Conservation (phyloP, 129 eudicot genomes). For the Helianthus annuus region DNA sequence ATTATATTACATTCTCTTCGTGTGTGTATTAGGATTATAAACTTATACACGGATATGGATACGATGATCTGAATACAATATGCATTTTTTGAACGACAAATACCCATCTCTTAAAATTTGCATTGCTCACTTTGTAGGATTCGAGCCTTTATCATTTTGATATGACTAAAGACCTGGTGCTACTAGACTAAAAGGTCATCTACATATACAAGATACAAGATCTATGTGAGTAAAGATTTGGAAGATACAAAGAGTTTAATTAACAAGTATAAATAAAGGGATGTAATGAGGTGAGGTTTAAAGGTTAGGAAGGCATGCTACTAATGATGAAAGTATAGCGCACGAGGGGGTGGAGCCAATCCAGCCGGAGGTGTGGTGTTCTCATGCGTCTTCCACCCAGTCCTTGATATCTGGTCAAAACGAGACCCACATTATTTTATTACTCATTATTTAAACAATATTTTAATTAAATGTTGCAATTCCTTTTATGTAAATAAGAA, state of each 20-base stretch:
- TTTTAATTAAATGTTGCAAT: neutral
- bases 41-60: too few species aligned
- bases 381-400: constrained; percentile 26
- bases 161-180: too few species aligned
- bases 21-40: too few species aligned
- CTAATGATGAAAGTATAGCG: constrained; percentile 34
- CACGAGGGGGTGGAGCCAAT: constrained; percentile 44
- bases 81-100: too few species aligned
- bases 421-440: constrained; percentile 17
- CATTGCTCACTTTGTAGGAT: too few species aligned
- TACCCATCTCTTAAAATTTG: too few species aligned
- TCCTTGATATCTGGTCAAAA: constrained; percentile 16
- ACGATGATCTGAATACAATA: too few species aligned
- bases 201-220: neutral
- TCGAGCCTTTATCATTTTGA: too few species aligned
- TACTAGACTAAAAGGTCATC: too few species aligned
- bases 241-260: neutral
- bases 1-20: too few species aligned
- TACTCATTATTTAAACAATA: neutral
- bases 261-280: neutral
- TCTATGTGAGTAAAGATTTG: neutral
- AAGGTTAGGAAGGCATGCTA: constrained; percentile 28
- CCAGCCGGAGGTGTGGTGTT: constrained; percentile 23
- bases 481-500: neutral
- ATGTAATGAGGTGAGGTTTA: constrained; percentile 18